Percentiles rank a stretch among this genome's conserved stretches.
These are phyloP conservation scores for Trichoderma pleuroti DNA, from an alignment of 2,329 filamentous ascomycete genomes.

Conservation along the genomic window DNA sequence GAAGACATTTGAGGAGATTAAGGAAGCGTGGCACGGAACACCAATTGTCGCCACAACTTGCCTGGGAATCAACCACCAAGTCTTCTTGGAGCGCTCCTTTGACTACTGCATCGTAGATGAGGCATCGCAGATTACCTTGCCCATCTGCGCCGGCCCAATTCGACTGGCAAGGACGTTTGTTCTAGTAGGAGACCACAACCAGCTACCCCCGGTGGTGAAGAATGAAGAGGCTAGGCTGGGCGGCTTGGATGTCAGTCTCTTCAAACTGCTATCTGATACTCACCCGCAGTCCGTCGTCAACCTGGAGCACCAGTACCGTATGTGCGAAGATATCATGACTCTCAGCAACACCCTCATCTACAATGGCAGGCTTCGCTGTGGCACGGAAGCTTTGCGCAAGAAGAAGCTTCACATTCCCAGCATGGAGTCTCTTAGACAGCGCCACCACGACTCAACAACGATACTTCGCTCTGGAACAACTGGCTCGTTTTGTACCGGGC, in stretches of 20 bases:
- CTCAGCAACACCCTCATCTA: constrained; percentile 94
- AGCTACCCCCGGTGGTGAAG: constrained; percentile 88
- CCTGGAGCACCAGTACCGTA: constrained; percentile 93
- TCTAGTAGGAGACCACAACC: constrained; percentile 93
- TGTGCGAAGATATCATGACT: constrained; percentile 96
- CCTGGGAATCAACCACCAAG: constrained; percentile 80
- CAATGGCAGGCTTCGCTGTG: constrained; percentile 83
- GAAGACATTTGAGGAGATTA: constrained; percentile 76
- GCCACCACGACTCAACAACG: constrained; percentile 51
- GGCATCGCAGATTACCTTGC: constrained; percentile 93
- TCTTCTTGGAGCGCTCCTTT: constrained; percentile 86
- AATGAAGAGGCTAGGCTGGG: constrained; percentile 83
- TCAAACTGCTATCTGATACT: constrained; percentile 85
- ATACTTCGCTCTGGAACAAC: constrained; percentile 41
- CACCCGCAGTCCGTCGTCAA: constrained; percentile 87
- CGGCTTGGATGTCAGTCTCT: constrained; percentile 87
- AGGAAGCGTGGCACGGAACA: constrained; percentile 76
- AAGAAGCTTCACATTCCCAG: constrained; percentile 66
- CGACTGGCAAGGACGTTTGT: constrained; percentile 91
- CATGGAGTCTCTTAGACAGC: constrained; percentile 55
- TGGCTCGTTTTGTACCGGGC: constrained; percentile 54
- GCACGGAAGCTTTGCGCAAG: constrained; percentile 69
- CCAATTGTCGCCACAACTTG: constrained; percentile 94
- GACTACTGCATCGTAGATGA: constrained; percentile 99
- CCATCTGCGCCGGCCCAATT: constrained; percentile 90